Conservation (phyloP, 2,329 filamentous ascomycete species). For the Clonostachys byssicola region DNA sequence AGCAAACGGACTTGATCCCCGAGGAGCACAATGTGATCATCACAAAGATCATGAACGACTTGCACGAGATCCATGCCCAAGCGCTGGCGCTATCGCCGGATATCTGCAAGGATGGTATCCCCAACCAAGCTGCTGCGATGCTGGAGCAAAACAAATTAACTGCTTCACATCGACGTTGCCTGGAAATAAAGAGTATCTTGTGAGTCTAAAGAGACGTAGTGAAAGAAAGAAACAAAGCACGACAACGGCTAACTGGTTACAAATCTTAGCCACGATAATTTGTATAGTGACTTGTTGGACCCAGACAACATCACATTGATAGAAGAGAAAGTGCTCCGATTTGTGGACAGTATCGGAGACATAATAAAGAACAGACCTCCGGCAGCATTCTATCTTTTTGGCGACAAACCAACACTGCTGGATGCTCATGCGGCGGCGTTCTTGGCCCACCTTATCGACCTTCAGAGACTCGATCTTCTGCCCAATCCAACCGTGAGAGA, state of each 20-base stretch:
- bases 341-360: constrained; percentile 12
- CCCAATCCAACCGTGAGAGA: constrained; percentile 7
- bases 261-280: constrained; percentile 15
- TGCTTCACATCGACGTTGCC: constrained; percentile 15
- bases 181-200: constrained; percentile 22
- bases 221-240: not conserved
- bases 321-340: constrained; percentile 11
- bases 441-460: constrained; percentile 14
- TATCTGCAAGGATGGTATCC: constrained; percentile 14
- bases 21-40: constrained; percentile 12
- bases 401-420: constrained; percentile 17
- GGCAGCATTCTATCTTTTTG: constrained; percentile 17
- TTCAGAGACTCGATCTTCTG: constrained; percentile 13
- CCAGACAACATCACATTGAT: constrained; percentile 13
- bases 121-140: constrained; percentile 18
- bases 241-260: not conserved
- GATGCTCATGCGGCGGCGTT: constrained; percentile 17
- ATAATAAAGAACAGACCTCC: constrained; percentile 2
- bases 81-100: constrained; percentile 13
- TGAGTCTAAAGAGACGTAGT: constrained; percentile 9
- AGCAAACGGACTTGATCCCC: constrained; percentile 18
- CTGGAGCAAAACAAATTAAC: constrained; percentile 17
- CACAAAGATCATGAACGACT: constrained; percentile 12
- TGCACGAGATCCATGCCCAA: constrained; percentile 17
- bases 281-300: constrained; percentile 13